Evolutionary conservation across 208 protist species (phyloP).

Genomic region (Zelonia costaricensis): DNA sequence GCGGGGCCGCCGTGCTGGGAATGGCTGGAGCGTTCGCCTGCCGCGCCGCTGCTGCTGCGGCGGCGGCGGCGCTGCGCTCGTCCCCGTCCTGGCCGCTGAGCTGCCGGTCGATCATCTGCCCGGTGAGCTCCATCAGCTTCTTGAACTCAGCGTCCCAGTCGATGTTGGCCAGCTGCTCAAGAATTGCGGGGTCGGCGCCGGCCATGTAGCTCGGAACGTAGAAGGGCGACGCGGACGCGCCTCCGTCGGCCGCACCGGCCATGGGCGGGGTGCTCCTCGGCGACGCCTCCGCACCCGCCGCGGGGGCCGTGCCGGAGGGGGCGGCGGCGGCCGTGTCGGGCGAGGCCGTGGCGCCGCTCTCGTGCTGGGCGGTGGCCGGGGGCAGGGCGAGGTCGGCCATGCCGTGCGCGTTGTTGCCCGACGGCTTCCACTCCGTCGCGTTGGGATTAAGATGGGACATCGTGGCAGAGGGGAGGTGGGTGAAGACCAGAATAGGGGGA

Average conservation of each 20-base stretch:
- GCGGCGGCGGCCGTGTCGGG: background rate
- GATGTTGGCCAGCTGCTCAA: conserved; percentile 27
- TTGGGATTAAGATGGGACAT: conserved; percentile 75
- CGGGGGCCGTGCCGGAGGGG: background rate
- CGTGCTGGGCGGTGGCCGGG: conserved; percentile 31
- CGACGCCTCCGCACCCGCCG: background rate
- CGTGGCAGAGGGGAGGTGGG: background rate
- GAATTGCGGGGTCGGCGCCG: conserved; percentile 19
- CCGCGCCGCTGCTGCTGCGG: conserved; percentile 8
- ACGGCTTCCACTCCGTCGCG: conserved; percentile 81
- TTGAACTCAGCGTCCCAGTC: conserved; percentile 79
- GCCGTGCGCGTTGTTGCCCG: conserved; percentile 32
- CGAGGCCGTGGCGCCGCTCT: conserved; percentile 4
- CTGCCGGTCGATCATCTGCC: conserved; percentile 65
- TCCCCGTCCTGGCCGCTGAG: conserved; percentile 42
- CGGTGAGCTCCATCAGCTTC: conserved; percentile 72
- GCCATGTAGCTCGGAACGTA: conserved; percentile 39
- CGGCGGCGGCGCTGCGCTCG: conserved; percentile 11
- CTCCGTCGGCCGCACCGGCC: background rate
- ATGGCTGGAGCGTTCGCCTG: background rate
- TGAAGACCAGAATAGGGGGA: too few relatives aligned
- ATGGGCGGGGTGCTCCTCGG: background rate
- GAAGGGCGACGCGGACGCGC: conserved; percentile 9
- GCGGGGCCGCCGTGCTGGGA: background rate
- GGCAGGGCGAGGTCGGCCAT: conserved; percentile 47